phyloP scores from a whole-genome alignment of 331 rosid genomes.

The Rhamnella rubrinervis region DNA sequence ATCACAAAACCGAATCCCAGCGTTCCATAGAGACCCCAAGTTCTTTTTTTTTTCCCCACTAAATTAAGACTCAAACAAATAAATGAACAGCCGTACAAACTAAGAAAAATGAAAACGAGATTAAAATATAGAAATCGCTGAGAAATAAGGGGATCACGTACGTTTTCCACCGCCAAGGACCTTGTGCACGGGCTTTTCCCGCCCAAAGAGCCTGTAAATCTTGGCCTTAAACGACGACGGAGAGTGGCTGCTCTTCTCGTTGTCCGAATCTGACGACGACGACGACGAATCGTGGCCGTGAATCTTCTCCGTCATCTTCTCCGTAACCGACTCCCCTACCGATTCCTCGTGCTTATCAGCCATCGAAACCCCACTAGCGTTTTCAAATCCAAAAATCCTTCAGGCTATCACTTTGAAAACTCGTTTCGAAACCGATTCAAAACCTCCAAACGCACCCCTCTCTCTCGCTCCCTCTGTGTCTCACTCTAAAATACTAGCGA shows the following conservation, averaged over 20 bases:
- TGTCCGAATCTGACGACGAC: constrained; percentile 61
- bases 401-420: no score
- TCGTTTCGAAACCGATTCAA: not conserved
- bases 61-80: not conserved
- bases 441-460: not conserved
- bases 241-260: constrained; percentile 27
- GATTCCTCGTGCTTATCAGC: constrained; percentile 33
- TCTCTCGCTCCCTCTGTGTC: not conserved
- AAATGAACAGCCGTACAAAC: not conserved
- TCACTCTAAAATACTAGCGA: constrained; percentile 10
- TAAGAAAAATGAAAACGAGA: not conserved
- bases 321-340: constrained; percentile 22
- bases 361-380: constrained; percentile 9
- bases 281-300: constrained; percentile 54
- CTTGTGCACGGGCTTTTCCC: constrained; percentile 75
- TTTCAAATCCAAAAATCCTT: not conserved
- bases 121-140: not conserved
- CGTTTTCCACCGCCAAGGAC: constrained; percentile 96
- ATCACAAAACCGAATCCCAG: no score
- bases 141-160: constrained; percentile 21
- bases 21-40: not conserved
- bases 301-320: constrained; percentile 63
- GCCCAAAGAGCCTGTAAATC: constrained; percentile 74
- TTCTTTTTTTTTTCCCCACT: not conserved
- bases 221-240: constrained; percentile 47